phyloP scores from a whole-genome alignment of 202 grass and related monocot species.

The Brachypodium distachyon region DNA sequence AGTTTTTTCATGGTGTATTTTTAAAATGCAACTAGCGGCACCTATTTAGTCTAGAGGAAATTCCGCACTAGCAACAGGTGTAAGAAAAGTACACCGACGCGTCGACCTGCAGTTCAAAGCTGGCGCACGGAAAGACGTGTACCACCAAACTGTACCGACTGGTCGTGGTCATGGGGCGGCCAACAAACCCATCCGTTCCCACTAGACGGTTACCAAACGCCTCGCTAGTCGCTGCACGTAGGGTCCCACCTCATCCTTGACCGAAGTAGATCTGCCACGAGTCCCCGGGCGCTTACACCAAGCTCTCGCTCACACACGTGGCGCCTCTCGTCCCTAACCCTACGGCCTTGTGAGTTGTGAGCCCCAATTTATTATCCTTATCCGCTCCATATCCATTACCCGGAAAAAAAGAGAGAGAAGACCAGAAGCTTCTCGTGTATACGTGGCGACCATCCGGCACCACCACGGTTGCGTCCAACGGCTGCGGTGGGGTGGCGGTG shows the following conservation, averaged over 20 bases:
- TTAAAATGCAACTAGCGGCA: no score
- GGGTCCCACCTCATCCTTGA: slow-evolving; percentile 18
- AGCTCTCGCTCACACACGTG: neutral
- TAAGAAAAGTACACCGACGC: no score
- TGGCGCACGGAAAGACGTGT: neutral
- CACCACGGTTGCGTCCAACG: neutral
- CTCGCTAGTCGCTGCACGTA: neutral
- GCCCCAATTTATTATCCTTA: slow-evolving; percentile 31
- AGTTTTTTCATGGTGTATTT: no score
- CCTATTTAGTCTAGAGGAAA: no score
- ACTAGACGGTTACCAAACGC: neutral
- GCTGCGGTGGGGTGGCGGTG: neutral
- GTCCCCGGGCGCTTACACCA: neutral
- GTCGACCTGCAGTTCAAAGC: neutral
- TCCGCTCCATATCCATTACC: slow-evolving; percentile 31
- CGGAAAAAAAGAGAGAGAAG: neutral
- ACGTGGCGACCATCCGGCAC: neutral
- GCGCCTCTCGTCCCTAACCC: neutral
- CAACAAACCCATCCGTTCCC: neutral
- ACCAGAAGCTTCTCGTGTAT: neutral
- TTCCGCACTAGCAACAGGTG: no score
- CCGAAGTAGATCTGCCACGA: neutral
- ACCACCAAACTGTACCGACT: neutral
- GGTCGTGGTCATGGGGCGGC: neutral
- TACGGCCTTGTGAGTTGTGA: slow-evolving; percentile 11